phyloP scores from a whole-genome alignment of 108 stramenopile genomes.

The Phaeodactylum tricornutum region DNA sequence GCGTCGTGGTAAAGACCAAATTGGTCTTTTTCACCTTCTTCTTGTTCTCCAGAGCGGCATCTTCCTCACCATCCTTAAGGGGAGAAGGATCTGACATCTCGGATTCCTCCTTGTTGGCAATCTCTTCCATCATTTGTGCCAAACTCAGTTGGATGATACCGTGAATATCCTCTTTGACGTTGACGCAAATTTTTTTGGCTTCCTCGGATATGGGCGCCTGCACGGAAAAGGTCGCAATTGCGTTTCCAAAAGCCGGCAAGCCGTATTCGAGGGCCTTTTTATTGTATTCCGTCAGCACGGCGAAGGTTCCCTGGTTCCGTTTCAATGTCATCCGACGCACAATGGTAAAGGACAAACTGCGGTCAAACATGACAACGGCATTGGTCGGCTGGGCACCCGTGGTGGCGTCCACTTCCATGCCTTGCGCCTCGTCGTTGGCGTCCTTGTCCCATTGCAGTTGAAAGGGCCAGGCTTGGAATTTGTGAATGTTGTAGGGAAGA shows the following conservation, averaged over 20 bases:
- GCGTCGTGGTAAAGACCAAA: conserved; percentile 56
- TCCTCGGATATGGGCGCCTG: conserved; percentile 32
- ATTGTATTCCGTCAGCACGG: conserved; percentile 66
- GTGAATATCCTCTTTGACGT: conserved; percentile 92
- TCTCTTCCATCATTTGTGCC: conserved; percentile 95
- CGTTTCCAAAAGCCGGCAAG: conserved; percentile 28
- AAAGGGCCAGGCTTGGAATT: conserved; percentile 82
- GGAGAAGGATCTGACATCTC: no score
- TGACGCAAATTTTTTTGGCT: conserved; percentile 93
- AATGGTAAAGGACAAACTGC: conserved; percentile 86
- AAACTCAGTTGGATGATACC: conserved; percentile 80
- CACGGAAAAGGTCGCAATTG: conserved; percentile 49
- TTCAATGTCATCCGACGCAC: conserved; percentile 89
- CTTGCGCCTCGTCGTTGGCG: conserved; percentile 26
- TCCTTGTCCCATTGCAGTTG: conserved; percentile 90
- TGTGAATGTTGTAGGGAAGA: conserved; percentile 88
- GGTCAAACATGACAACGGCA: conserved; percentile 86
- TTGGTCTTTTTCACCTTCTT: conserved; percentile 88
- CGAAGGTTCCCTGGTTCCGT: conserved; percentile 55
- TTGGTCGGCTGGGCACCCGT: conserved; percentile 49
- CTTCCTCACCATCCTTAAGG: conserved; percentile 35
- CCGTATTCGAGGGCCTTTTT: conserved; percentile 28
- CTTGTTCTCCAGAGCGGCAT: conserved; percentile 57
- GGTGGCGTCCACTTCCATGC: conserved; percentile 46
- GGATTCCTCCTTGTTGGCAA: conserved; percentile 52